Percentiles rank a stretch among this genome's conserved stretches.
These are phyloP conservation scores for Aspergillus candidus DNA, from an alignment of 2,329 filamentous ascomycete species.

Conservation along the genomic window DNA sequence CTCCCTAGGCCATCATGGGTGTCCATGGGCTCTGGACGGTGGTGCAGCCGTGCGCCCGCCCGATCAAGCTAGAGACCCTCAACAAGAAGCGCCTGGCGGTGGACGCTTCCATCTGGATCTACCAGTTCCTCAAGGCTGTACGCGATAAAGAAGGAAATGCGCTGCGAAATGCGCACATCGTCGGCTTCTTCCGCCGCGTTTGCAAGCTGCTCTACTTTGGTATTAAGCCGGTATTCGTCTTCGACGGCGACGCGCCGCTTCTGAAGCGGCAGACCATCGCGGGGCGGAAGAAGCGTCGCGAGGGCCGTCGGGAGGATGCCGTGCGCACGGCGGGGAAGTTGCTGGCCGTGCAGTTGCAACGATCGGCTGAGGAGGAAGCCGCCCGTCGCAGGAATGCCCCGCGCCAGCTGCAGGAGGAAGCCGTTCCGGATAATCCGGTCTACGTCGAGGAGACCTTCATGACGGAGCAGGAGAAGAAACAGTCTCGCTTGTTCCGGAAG, in stretches of 20 bases:
- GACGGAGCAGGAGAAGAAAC: constrained; percentile 66
- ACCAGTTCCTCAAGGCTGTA: constrained; percentile 97
- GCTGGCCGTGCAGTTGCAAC: constrained; percentile 89
- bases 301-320: constrained; percentile 89
- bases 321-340: constrained; percentile 84
- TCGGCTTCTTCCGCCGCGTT: constrained; percentile 96
- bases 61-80: constrained; percentile 91
- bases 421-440: constrained; percentile 68
- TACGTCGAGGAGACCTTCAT: constrained; percentile 90
- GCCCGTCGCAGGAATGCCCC: constrained; percentile 53
- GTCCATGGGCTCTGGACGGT: constrained; percentile 98
- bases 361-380: constrained; percentile 77
- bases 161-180: constrained; percentile 87
- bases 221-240: constrained; percentile 94
- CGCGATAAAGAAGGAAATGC: constrained; percentile 98
- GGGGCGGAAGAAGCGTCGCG: constrained; percentile 68
- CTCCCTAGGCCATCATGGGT: constrained; percentile 61
- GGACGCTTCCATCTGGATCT: constrained; percentile 99
- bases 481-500: constrained; percentile 74
- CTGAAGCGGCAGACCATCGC: constrained; percentile 89
- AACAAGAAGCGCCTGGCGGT: constrained; percentile 95
- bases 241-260: constrained; percentile 87
- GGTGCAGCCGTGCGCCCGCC: constrained; percentile 87
- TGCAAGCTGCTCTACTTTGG: constrained; percentile 97
- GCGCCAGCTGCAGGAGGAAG: constrained; percentile 51